phyloP scores from a whole-genome alignment of 805 yeast genomes.

The Metschnikowia rubicola region DNA sequence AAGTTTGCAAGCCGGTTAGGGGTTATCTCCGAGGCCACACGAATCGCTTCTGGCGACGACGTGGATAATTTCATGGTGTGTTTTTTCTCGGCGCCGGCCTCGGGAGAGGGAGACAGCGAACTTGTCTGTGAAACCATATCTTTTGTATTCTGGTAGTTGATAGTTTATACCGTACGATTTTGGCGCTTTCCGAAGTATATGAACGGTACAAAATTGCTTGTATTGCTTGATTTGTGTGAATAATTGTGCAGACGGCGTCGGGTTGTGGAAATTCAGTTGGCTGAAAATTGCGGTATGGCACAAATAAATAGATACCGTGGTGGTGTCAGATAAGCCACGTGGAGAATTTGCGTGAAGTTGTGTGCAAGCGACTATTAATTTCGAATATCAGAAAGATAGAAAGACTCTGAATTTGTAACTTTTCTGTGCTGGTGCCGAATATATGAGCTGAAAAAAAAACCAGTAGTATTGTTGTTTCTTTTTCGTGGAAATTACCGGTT shows the following conservation, averaged over 20 bases:
- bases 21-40: constrained; percentile 82
- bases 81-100: constrained; percentile 7
- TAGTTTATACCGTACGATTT: too few species aligned
- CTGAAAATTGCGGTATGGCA: constrained; percentile 9
- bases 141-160: neutral
- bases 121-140: neutral
- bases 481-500: constrained; percentile 7
- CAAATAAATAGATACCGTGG: constrained; percentile 5
- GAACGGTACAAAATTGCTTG: too few species aligned
- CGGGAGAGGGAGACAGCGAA: constrained; percentile 9
- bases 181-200: too few species aligned
- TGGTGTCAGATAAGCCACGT: constrained; percentile 1
- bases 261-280: neutral
- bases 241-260: too few species aligned
- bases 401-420: too few species aligned
- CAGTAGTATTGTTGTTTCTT: neutral
- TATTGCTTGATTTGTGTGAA: too few species aligned
- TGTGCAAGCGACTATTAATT: too few species aligned
- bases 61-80: constrained; percentile 47
- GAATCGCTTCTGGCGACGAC: constrained; percentile 82
- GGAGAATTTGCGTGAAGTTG: neutral
- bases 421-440: too few species aligned
- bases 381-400: too few species aligned
- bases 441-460: neutral
- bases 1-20: constrained; percentile 71